Base-by-base conservation (phyloP, 331 rosid genomes). In the Pyracantha coccinea region DNA sequence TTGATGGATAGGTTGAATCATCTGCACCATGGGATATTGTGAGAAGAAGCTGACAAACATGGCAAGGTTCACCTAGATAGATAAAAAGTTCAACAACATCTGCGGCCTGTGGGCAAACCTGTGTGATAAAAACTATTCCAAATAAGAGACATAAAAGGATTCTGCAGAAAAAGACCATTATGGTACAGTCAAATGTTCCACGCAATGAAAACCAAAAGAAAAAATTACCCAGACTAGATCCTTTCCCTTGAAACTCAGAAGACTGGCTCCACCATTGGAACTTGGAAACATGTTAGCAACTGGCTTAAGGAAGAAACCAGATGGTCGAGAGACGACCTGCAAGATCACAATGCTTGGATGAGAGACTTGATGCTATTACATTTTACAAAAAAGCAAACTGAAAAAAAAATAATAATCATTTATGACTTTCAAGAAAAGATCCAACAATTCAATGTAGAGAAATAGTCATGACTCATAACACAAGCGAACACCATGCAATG, bases 31-130 rank as follows among this genome's bases (percentile, higher is more conserved):
- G 99, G 84, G 96, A 86, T 89, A 95, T 87, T 68, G 97, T 95
- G 91, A 95, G 99, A 92, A 95, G 99, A 85, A 95, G 93, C 86
- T 95, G 98, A 82, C 98, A 92, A 78, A 88, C 96, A 89, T 92
- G 97, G 84, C 99, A 90, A 76, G 99, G 99, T 88, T 92, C 97
- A 59, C 90, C 93, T 66, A 95, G 94, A 89, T 89, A 92, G 80
- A 95, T 90, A 84, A 90, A 92, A 77, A 95, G 83, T 71, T 95
- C 98, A 77, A 95, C 86, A 73, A 89, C 96, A 70, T 95, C 99
- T 13, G 96, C 93, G 61, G 88, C 88, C 89, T 90, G 91, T 27
- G 93, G 91, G 78, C 89, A 95, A 85, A 92, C 89, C 99, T 95
- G 97, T 80, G 81, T 77, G 74, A 79, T 38, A 79, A 74, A 80